Base-by-base conservation (phyloP, 305 asterid genomes). In the Fraxinus albicans region DNA sequence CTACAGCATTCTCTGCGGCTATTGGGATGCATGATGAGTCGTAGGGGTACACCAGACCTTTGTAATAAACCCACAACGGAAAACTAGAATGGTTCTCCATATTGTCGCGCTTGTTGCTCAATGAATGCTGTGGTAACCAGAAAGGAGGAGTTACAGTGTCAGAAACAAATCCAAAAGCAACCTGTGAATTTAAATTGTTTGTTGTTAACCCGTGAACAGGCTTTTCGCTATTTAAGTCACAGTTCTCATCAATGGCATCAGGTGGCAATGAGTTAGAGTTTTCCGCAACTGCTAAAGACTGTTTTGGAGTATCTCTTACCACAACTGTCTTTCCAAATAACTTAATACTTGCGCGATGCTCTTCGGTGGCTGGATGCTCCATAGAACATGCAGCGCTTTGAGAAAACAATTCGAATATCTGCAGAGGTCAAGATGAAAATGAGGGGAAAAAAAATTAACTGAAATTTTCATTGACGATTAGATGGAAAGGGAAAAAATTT, bases 301-400 rank as follows among this genome's bases (percentile, higher is more conserved):
- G 79, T 73, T 84, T 87, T 25, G 79, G 82, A 60, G 85, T 76
- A 55, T 88, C 93, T 79, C 85, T 85, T 63, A 91, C 87, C 81
- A 82, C 79, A 7, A 94, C 90, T 0, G 91, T 93, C 85, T 86
- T 90, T 78, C 98, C 97, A 60, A 94, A 93, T 78, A 94, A 87
- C 85, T 90, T 94, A 79, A 94, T 88, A 80, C 93, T 87, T n/a
- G 88, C 47, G 1, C 47, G 47, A 83, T 88, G 82, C 42, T 88
- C 86, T 33, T 77, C 86, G 2, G 79, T 53, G 72, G 80, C 82
- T 35, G 87, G 69, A 84, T 89, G 87, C 73, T 84, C 92, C 67
- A 55, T 40, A n/a, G 88, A 80, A 80, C 83, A 88, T 40, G 87
- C 86, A 12, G 81, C 77, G 79, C 83, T 91, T 17, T 53, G 85